A percentile compares a stretch with the other conserved stretches of the same genome.
Evolutionary conservation across 192 early-diverging fungal species (phyloP).

Genomic region (Backusella morwellensis): DNA sequence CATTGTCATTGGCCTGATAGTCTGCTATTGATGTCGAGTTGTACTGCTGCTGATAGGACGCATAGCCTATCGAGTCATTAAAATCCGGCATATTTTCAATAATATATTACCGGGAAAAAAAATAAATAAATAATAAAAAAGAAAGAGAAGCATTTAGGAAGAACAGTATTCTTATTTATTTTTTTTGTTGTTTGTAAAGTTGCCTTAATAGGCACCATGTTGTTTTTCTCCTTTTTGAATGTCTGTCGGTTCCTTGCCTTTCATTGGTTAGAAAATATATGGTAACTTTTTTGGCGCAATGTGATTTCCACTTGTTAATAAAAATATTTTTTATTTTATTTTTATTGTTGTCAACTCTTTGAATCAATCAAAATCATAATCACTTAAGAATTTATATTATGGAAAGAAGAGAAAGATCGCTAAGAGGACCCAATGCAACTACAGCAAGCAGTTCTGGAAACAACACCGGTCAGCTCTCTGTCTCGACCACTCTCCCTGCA

Average conservation of each 20-base stretch:
- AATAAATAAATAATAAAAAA: not conserved
- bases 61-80: slow-evolving; percentile 23
- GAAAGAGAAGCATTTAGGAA: not conserved
- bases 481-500: slow-evolving; percentile 17
- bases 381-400: not conserved
- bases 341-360: not conserved
- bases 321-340: not conserved
- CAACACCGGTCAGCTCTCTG: not conserved
- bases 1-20: slow-evolving; percentile 26
- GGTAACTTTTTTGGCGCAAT: not conserved
- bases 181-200: not conserved
- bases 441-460: not conserved
- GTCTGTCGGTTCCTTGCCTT: not conserved
- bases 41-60: slow-evolving; percentile 39
- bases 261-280: not conserved
- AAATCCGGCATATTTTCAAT: slow-evolving; percentile 6
- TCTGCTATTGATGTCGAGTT: slow-evolving; percentile 11
- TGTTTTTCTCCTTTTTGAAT: not conserved
- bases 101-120: not conserved
- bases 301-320: too few species aligned
- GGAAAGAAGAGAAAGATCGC: slow-evolving; percentile 2
- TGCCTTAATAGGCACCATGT: not conserved
- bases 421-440: not conserved
- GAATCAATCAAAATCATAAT: not conserved
- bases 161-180: not conserved